Conservation (phyloP, 768 basidiomycete genomes). For the Pisolithus microcarpus region DNA sequence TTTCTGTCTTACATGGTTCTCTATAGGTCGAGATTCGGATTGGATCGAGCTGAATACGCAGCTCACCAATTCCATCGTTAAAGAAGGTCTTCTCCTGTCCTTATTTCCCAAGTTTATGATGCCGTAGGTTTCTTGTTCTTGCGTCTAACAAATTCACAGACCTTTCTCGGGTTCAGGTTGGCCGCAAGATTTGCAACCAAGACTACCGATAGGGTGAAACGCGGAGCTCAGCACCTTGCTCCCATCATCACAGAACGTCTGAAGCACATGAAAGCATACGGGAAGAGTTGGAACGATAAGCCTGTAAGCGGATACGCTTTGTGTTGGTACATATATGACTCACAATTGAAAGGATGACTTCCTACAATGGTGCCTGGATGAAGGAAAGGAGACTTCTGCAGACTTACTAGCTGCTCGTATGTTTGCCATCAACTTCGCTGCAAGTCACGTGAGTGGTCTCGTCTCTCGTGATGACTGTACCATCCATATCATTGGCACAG, state of each 20-base stretch:
- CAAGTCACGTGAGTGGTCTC: constrained; percentile 14
- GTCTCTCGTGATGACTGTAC: not conserved
- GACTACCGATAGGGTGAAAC: not conserved
- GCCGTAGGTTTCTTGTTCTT: not conserved
- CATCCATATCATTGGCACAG: not conserved
- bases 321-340: not conserved
- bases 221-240: not conserved
- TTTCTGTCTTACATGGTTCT: not conserved
- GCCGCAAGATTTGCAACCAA: not conserved
- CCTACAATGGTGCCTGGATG: constrained; percentile 1
- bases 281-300: not conserved
- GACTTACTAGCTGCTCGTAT: not conserved
- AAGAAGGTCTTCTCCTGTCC: not conserved
- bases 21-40: not conserved
- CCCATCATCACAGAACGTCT: not conserved
- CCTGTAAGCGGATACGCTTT: not conserved
- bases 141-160: not conserved
- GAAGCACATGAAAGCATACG: not conserved
- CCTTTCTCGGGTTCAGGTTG: not conserved
- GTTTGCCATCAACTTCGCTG: not conserved
- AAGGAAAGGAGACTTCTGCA: not conserved
- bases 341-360: not conserved
- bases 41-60: not conserved
- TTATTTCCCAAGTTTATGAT: not conserved
- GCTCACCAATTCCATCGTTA: not conserved